Base-by-base conservation (phyloP, 2,329 filamentous ascomycete species). In the Cordyceps militaris region DNA sequence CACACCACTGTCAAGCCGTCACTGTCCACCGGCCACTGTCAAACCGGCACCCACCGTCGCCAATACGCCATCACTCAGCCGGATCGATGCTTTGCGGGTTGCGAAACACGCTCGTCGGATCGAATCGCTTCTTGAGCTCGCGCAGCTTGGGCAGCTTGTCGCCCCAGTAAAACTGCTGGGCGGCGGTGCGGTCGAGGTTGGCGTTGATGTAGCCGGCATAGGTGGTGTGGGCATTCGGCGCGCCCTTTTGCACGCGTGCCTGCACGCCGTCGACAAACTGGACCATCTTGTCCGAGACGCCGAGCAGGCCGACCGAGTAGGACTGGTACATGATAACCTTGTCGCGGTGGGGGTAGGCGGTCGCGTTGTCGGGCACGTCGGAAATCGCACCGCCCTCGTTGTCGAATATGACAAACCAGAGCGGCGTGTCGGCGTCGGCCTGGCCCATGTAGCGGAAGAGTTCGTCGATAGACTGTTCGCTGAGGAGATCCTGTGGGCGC, bases 171-270 rank as follows among this genome's bases (percentile, higher is more conserved):
- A 75, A 72, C 55, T 70, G 62, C 63, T 82, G 79, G 9, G 75
- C 73, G 56, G 72, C 61, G 3, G 62, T 62, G 38, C 74, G 66
- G n/a, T 66, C 58, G 34, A 85, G 65, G 4, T 67, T 67, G 1
- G 76, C 76, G 64, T 87, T 83, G 2, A 87, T 78, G 61, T 87
- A 87, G 2, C 84, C 84, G 0, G 84, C 78, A 66, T 87, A 88
- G 1, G 81, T 79, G 11, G 78, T 79, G 47, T 75, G 68, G 0
- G 71, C 71, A 3, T 70, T 66, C 1, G 71, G 66, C 11, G 73
- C 71, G 5, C 73, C 67, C 4, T 64, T 63, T 36, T 67, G 65
- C 38, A 82, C 74, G 28, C 63, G 71, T 13, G 70, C 60, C 64
- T 83, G 78, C 47, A 87, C 71, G 6, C 76, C 77, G 16, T 73